Conservation (phyloP, 2,329 filamentous ascomycete genomes). For the Penicillium aurantiogriseum region DNA sequence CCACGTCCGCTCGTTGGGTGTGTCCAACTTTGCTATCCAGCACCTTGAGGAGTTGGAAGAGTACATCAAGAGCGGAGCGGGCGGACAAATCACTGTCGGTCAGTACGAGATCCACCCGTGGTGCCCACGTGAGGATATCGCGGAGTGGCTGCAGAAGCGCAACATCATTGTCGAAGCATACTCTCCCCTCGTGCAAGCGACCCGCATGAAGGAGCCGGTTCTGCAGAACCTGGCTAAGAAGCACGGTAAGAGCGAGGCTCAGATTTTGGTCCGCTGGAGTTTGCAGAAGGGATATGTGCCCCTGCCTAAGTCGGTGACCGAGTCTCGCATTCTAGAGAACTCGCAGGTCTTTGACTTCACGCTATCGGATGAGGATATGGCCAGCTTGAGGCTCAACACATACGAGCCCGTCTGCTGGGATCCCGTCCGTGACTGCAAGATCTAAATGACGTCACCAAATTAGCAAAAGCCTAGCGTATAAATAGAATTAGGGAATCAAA, state of each 20-base stretch:
- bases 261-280: conserved; percentile 62
- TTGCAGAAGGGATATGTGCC: conserved; percentile 62
- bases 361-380: conserved; percentile 59
- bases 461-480: background rate
- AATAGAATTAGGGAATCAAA: background rate
- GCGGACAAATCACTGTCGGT: conserved; percentile 74
- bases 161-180: conserved; percentile 61
- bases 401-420: conserved; percentile 62
- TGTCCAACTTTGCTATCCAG: conserved; percentile 43
- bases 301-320: conserved; percentile 62
- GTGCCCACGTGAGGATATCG: conserved; percentile 76
- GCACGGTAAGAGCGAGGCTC: conserved; percentile 57
- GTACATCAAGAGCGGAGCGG: conserved; percentile 42
- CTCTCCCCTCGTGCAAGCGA: conserved; percentile 47
- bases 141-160: conserved; percentile 68
- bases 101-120: conserved; percentile 92
- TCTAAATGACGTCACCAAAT: conserved; percentile 13
- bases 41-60: conserved; percentile 43
- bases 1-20: conserved; percentile 42
- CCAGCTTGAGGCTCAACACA: conserved; percentile 52
- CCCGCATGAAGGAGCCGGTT: conserved; percentile 53
- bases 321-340: conserved; percentile 61
- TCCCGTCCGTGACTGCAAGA: conserved; percentile 40
- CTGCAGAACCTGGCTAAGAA: conserved; percentile 54
- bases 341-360: conserved; percentile 60